Percentiles rank a stretch among this genome's conserved stretches.
These are phyloP conservation scores for Calendula officinalis DNA, from an alignment of 129 eudicot species.

Conservation along the genomic window DNA sequence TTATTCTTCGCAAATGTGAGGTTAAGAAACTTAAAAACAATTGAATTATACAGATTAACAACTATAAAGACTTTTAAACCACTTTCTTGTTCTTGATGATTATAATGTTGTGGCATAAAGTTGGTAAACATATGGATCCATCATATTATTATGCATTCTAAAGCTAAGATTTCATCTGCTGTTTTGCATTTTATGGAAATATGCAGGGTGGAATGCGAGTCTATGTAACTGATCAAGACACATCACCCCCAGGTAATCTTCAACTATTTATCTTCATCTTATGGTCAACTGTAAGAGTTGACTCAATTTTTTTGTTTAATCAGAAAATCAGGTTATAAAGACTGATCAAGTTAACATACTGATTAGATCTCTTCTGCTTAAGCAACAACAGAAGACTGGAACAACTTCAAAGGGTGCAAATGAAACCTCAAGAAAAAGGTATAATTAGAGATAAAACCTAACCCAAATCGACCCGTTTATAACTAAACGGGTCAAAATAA, in stretches of 20 bases:
- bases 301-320: slow-evolving; percentile 10
- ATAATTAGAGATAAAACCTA: neutral
- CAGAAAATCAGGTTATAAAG: slow-evolving; percentile 79
- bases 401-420: slow-evolving; percentile 45
- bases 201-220: slow-evolving; percentile 84
- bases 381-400: slow-evolving; percentile 72
- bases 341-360: slow-evolving; percentile 83
- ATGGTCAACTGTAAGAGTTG: neutral
- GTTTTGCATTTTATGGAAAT: neutral
- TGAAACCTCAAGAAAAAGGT: slow-evolving; percentile 77
- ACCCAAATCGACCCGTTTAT: neutral
- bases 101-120: slow-evolving; percentile 4
- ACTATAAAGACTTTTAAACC: neutral
- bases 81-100: neutral
- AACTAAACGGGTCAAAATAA: neutral
- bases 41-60: neutral
- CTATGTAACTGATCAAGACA: slow-evolving; percentile 74
- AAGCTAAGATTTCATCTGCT: slow-evolving; percentile 1
- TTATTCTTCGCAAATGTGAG: neutral
- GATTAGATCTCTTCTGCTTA: slow-evolving; percentile 76
- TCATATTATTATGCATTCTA: neutral
- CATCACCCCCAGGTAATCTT: slow-evolving; percentile 79
- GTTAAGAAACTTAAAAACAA: neutral
- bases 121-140: neutral
- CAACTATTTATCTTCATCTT: neutral